Base-by-base conservation (phyloP, 192 early-diverging fungal species). In the Funneliformis geosporum region DNA sequence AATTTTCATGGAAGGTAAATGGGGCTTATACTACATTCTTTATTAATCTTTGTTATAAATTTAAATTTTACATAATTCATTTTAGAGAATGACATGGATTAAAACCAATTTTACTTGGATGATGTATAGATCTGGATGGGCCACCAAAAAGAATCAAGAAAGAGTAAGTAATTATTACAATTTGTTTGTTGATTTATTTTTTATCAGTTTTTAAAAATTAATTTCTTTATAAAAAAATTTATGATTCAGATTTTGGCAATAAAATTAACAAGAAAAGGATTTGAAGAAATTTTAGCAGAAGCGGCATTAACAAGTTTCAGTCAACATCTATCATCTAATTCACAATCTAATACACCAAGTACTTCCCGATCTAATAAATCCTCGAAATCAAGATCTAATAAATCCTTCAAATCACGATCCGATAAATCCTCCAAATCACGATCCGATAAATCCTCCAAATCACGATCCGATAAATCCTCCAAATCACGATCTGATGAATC, bases 41-140 rank as follows among this genome's bases (percentile, higher is more conserved):
- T 0, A 28, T 23, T 18, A 25, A 64, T 65, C 2, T 28, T 10
- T 65, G 5, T 65, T 28, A 28, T 28, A 65, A 25, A 12, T 28
- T 25, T 28, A 23, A 28, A 12, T 12, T 65, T 65, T 65, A 28
- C 28, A 10, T 65, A 11, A n/a, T 64, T 65, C 33, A 33, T 2
- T 28, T 16, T 71, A 71, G 69, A 82, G 86, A 18, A 87, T 85
- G 84, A 87, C 86, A 8, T 87, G 86, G 86, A 84, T 87, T 67
- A 87, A 87, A 80, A 75, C 86, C 64, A 84, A 80, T 61, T 87
- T 87, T 69, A 68, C 81, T 68, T 87, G 86, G 86, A 87, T 87
- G 86, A 85, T 87, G 81, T 83, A 87, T 60, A 84, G 86, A 60
- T 75, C 79, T 25, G 86, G 83, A 71, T 87, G 86, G 86, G 84